Evolutionary conservation across 1,284 basidiomycete genomes (phyloP), one percentile per base, ranked within the genome.

Genomic region (Sporisorium scitamineum): DNA sequence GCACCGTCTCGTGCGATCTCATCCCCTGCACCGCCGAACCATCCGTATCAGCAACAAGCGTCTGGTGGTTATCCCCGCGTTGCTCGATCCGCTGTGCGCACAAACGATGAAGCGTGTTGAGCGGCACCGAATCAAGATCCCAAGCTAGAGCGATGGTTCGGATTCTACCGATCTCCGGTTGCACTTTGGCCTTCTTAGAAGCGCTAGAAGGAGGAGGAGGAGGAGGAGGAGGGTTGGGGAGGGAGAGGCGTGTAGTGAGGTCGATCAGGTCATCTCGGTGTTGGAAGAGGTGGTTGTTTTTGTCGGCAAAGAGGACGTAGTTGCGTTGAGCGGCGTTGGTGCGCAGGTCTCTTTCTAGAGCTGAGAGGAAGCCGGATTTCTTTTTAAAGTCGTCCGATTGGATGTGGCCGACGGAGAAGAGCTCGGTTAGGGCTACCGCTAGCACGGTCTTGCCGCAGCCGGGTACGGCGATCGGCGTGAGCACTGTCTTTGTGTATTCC

Each of bases 401-500:
- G 0, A 70, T 68, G 22, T 80, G 76, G 0, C 92, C 93, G 82
- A 98, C 95, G 0, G 88, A 92, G 79, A 95, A 97, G 0, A 99
- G 88, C 62, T 91, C 88, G 1, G 88, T 74, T 2, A 99, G 89
- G 0, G 94, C 94, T 5, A 97, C 87, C 0, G 92, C 89, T 11
- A 99, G 88, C 0, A 92, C 87, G 0, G 97, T 99, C 88, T 99
- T 99, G 91, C 95, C 96, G 83, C 92, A 94, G 3, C 96, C 95
- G 24, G 95, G 96, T 47, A 98, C 90, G 3, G 94, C 95, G 20
- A 98, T 87, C 0, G 97, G 95, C 0, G 95, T 88, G 60, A 99
- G 90, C 61, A 98, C 87, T 0, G 91, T 94, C 87, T 95, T 95
- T n/a, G 88, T 88, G 70, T 89, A 91, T 73, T 62, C 72, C 0